phyloP scores from a whole-genome alignment of 441 rosid genomes.

The Populus tomentosa region DNA sequence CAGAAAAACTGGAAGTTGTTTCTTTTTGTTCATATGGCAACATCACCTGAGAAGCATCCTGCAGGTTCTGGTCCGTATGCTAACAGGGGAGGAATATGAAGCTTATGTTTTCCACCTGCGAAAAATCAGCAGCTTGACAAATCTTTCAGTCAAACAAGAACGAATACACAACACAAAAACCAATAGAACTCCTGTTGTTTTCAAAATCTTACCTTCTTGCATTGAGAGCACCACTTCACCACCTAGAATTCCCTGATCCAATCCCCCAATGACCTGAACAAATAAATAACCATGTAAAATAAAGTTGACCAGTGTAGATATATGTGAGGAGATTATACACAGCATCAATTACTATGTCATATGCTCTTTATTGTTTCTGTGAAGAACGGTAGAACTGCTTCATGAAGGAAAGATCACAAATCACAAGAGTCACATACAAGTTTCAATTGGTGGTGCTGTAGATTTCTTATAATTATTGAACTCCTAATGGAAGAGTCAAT shows the following conservation, averaged over 20 bases:
- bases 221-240: constrained; percentile 84
- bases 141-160: not conserved
- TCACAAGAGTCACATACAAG: not conserved
- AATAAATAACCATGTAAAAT: not conserved
- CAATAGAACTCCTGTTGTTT: not conserved
- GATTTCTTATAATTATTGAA: not conserved
- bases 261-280: constrained; percentile 61
- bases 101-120: constrained; percentile 80
- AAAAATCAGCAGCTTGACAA: constrained; percentile 4
- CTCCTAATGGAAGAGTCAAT: not conserved
- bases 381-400: not conserved
- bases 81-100: constrained; percentile 75
- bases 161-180: not conserved
- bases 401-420: not conserved
- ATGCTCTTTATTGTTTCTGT: not conserved
- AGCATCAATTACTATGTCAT: not conserved
- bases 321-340: not conserved
- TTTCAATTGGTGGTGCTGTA: not conserved
- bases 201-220: constrained; percentile 56
- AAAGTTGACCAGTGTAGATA: not conserved
- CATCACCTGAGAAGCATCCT: constrained; percentile 84
- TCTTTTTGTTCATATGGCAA: not conserved
- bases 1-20: not conserved
- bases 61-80: constrained; percentile 98
- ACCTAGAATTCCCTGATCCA: constrained; percentile 81